Percentiles rank a stretch among this genome's conserved stretches.
phyloP scores from a whole-genome alignment of 2,329 filamentous ascomycete species.

The Colletotrichum sansevieriae region DNA sequence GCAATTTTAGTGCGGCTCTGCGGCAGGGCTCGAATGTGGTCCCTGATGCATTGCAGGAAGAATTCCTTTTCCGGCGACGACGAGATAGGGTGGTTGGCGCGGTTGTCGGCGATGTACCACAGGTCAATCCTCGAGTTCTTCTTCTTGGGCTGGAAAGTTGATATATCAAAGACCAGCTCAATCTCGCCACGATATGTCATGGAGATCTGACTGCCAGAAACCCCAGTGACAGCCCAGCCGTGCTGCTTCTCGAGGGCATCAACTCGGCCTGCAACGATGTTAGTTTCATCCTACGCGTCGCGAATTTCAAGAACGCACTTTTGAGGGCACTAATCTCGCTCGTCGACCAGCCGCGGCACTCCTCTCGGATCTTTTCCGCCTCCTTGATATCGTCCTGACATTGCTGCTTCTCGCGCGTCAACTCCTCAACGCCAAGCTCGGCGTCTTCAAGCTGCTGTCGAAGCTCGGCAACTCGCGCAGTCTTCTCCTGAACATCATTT shows the following conservation, averaged over 20 bases:
- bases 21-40: conserved; percentile 72
- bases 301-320: conserved; percentile 58
- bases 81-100: conserved; percentile 65
- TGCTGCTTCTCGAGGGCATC: conserved; percentile 73
- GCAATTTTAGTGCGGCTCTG: conserved; percentile 69
- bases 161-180: conserved; percentile 78
- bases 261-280: conserved; percentile 69
- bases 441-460: conserved; percentile 76
- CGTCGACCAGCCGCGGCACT: conserved; percentile 89
- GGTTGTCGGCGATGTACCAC: conserved; percentile 74
- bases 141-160: conserved; percentile 66
- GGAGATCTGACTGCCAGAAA: conserved; percentile 73
- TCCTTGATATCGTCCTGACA: conserved; percentile 82
- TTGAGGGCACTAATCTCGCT: conserved; percentile 85
- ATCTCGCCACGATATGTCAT: conserved; percentile 81
- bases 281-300: conserved; percentile 47
- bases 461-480: conserved; percentile 74
- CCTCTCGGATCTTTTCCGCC: conserved; percentile 86
- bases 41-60: conserved; percentile 79
- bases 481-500: conserved; percentile 77
- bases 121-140: conserved; percentile 73
- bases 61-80: conserved; percentile 78
- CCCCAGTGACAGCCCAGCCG: conserved; percentile 79
- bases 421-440: conserved; percentile 72
- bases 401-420: conserved; percentile 75